These are phyloP conservation scores for Schizosaccharomyces cryophilus DNA, from an alignment of 805 yeast species.

Conservation along the genomic window DNA sequence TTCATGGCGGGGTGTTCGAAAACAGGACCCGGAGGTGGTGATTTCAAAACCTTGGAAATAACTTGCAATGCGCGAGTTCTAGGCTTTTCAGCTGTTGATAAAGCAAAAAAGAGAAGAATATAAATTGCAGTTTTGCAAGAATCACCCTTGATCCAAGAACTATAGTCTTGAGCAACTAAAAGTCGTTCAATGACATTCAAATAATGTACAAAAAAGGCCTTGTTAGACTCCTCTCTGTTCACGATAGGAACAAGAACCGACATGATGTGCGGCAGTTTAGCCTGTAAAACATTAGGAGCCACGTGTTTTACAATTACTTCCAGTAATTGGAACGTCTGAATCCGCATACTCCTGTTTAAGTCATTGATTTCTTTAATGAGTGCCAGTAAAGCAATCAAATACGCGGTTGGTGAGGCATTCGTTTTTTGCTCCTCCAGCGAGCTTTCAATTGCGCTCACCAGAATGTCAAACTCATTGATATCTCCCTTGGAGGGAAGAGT, in stretches of 20 bases:
- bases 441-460: slow-evolving; percentile 75
- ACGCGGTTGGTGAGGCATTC: slow-evolving; percentile 48
- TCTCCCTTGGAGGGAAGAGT: neutral
- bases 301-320: slow-evolving; percentile 50
- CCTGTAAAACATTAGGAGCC: slow-evolving; percentile 40
- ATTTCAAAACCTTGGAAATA: slow-evolving; percentile 25
- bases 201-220: slow-evolving; percentile 39
- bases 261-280: slow-evolving; percentile 55
- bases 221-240: slow-evolving; percentile 43
- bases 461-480: slow-evolving; percentile 29
- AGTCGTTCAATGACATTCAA: slow-evolving; percentile 67
- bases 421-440: slow-evolving; percentile 41
- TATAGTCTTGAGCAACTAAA: slow-evolving; percentile 53
- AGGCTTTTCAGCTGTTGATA: neutral
- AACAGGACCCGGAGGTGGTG: slow-evolving; percentile 56
- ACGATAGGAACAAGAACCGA: slow-evolving; percentile 43
- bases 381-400: slow-evolving; percentile 62
- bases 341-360: slow-evolving; percentile 37
- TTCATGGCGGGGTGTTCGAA: slow-evolving; percentile 57
- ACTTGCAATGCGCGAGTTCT: neutral
- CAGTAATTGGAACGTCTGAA: slow-evolving; percentile 54
- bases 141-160: slow-evolving; percentile 37
- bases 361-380: slow-evolving; percentile 47
- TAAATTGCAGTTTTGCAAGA: slow-evolving; percentile 68
- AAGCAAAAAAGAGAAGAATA: slow-evolving; percentile 21